Base-by-base conservation (phyloP, 129 eudicot species). In the Smallanthus sonchifolius region DNA sequence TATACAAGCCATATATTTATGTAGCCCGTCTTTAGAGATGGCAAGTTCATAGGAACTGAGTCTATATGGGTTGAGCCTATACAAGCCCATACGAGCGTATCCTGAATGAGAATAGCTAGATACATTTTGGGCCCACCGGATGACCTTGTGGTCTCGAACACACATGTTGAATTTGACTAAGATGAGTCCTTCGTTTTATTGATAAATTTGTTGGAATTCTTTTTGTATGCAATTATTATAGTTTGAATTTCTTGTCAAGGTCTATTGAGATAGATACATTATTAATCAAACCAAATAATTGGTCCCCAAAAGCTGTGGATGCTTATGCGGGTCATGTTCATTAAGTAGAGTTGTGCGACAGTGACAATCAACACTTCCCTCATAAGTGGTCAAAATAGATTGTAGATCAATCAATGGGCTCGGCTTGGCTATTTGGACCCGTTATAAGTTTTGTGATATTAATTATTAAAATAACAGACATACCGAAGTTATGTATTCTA, bases 321-420 rank as follows among this genome's bases (percentile, higher is more conserved):
- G 52, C 43, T 45, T 48, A 36, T 77, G 70, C 48, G 70, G 76
- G 81, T 59, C 56, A 48, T 69, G 68, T 15, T 56, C 7, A 28
- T 69, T 57, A 43, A 42, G 67, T 4, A 38, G 60, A 57, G 69
- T 34, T 34, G 24, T 6, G 67, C 4, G 70, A 60, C 37, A 44
- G 70, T 43, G 72, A 70, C 77, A 60, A 45, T 60, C 8, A 3
- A 60, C 14, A 59, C 19, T 60, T 32, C 19, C 5, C 20, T 60
- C 7, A 75, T 32, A 15, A 16, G 49, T 14, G 60, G 54, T 75
- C 64, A 38, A 47, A 15, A 37, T 65, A 17, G 62, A 37, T 65
- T 28, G 49, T 19, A 7, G 32, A 69, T 69, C 60, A 45, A 69
- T 69, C 60, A 45, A 68, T 16, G 45, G 69, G 47, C 43, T 62